Conservation (phyloP, 345 rosid species). For the Boechera divaricarpa region DNA sequence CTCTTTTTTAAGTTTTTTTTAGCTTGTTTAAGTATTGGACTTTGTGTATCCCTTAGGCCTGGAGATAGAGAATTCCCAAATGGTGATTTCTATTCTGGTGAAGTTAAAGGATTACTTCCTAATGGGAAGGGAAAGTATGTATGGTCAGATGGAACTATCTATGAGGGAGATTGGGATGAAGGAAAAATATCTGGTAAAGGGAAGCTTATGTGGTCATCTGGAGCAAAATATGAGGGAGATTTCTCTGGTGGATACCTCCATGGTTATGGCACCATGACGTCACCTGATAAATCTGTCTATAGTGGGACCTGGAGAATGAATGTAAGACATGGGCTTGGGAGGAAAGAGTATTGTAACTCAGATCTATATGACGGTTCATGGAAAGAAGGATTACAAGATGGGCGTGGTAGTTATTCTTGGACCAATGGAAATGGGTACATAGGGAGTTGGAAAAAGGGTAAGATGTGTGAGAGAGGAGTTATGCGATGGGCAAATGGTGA, state of each 20-base stretch:
- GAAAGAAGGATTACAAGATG: conserved; percentile 92
- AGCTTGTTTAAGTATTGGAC: conserved; percentile 4
- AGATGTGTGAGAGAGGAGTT: conserved; percentile 84
- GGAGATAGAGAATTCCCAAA: conserved; percentile 55
- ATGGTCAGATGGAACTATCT: conserved; percentile 74
- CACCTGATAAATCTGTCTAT: conserved; percentile 64
- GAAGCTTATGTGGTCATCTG: conserved; percentile 67
- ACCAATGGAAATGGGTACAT: conserved; percentile 73
- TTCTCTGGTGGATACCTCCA: conserved; percentile 89
- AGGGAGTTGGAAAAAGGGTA: conserved; percentile 85
- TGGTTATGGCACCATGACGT: conserved; percentile 71
- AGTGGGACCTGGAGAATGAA: conserved; percentile 89
- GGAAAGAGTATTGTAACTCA: conserved; percentile 67
- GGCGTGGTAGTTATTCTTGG: conserved; percentile 84
- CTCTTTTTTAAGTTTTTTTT: not conserved
- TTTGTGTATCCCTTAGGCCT: conserved; percentile 51
- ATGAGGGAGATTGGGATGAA: conserved; percentile 86
- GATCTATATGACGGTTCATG: conserved; percentile 86
- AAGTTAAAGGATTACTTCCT: conserved; percentile 66
- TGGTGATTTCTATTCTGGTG: conserved; percentile 75
- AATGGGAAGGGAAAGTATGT: conserved; percentile 77
- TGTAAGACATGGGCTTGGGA: conserved; percentile 81
- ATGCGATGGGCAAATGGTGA: conserved; percentile 94
- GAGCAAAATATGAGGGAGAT: conserved; percentile 83
- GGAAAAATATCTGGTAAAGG: conserved; percentile 92